These are phyloP conservation scores for Zizania palustris DNA, from an alignment of 202 grass and related monocot genomes.

Conservation along the genomic window DNA sequence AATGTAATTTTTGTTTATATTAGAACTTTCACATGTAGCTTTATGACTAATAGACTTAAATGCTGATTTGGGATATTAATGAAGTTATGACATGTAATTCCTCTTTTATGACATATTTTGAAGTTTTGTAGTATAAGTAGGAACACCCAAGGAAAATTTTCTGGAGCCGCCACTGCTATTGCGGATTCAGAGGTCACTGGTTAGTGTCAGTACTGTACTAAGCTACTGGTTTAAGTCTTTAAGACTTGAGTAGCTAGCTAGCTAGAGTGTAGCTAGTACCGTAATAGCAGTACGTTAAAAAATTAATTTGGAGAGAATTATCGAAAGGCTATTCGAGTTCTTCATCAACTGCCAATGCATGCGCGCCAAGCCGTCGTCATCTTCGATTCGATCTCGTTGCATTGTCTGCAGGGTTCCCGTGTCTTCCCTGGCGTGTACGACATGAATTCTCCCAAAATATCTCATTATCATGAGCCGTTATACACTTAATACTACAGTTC, in stretches of 20 bases:
- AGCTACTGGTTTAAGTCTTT: background rate
- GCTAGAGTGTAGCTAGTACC: background rate
- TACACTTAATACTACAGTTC: too few relatives aligned
- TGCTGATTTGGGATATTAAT: too few relatives aligned
- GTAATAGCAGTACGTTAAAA: background rate
- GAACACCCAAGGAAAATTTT: too few relatives aligned
- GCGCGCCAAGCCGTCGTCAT: background rate
- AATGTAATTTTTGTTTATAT: too few relatives aligned
- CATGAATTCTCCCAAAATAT: background rate
- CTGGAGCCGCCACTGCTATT: too few relatives aligned
- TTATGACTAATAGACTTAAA: too few relatives aligned
- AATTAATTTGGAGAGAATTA: background rate
- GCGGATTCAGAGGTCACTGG: background rate
- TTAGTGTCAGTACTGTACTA: background rate
- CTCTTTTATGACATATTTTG: too few relatives aligned
- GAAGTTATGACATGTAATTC: too few relatives aligned
- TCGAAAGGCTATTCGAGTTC: background rate
- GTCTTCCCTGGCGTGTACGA: conserved; percentile 7
- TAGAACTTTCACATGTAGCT: too few relatives aligned
- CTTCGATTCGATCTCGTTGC: background rate
- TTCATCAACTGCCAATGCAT: too few relatives aligned
- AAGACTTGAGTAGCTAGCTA: background rate
- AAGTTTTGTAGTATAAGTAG: too few relatives aligned
- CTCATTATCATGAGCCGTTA: background rate
- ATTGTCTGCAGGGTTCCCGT: background rate